These are phyloP conservation scores for Geotrichum candidum DNA, from an alignment of 1,139 yeast species.

Conservation along the genomic window DNA sequence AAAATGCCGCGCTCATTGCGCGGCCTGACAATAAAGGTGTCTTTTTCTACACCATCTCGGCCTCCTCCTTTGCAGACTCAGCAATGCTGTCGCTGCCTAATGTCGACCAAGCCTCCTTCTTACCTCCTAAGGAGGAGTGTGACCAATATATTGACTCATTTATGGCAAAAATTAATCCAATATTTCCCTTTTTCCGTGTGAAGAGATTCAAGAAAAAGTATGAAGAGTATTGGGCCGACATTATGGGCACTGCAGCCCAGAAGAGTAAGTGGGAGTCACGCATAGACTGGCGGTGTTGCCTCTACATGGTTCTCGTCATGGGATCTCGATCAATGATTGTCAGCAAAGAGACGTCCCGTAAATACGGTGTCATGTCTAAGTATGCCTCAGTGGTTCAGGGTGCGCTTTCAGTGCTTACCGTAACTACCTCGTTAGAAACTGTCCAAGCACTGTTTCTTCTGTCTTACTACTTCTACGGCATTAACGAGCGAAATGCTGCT, in stretches of 20 bases:
- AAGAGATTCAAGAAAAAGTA: conserved; percentile 13
- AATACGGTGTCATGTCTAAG: conserved; percentile 12
- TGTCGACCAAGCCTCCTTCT: conserved; percentile 11
- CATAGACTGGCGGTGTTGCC: conserved; percentile 17
- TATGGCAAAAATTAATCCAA: conserved; percentile 13
- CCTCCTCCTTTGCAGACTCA: conserved; percentile 9
- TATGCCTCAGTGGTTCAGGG: conserved; percentile 17
- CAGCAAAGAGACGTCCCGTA: conserved; percentile 12
- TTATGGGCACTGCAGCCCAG: conserved; percentile 3
- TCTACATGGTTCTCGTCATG: conserved; percentile 18
- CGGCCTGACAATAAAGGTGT: conserved; percentile 12
- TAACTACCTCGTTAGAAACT: conserved; percentile 14
- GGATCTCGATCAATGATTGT: conserved; percentile 16
- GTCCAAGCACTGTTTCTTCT: conserved; percentile 17
- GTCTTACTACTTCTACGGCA: conserved; percentile 15
- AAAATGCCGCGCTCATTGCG: not conserved
- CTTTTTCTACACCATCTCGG: conserved; percentile 16
- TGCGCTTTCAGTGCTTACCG: conserved; percentile 14
- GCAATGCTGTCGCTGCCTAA: conserved; percentile 13
- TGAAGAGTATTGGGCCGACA: conserved; percentile 17
- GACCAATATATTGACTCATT: conserved; percentile 15
- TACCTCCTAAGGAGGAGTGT: conserved; percentile 15
- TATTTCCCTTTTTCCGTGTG: conserved; percentile 13
- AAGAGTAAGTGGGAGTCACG: conserved; percentile 11
- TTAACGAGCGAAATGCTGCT: conserved; percentile 17